Conservation (phyloP, 2,329 filamentous ascomycete species). For the Hymenoscyphus fraxineus region DNA sequence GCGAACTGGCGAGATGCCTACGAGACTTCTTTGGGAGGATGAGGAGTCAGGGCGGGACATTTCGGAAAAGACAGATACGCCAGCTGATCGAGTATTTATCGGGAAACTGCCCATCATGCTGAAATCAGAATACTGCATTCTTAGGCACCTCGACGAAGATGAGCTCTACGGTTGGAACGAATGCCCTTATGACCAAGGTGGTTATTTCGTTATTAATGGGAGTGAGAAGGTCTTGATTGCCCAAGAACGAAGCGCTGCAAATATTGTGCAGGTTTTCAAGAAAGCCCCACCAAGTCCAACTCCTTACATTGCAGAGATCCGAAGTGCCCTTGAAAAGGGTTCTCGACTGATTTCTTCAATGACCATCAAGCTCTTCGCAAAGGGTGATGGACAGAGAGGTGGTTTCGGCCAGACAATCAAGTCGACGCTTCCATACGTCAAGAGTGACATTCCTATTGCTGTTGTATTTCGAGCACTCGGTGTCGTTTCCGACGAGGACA, state of each 20-base stretch:
- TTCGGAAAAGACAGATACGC: conserved; percentile 47
- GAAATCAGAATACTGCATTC: conserved; percentile 91
- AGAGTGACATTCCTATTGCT: conserved; percentile 86
- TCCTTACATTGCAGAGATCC: conserved; percentile 90
- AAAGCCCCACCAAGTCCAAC: conserved; percentile 91
- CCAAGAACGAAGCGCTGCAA: conserved; percentile 94
- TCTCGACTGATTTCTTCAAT: conserved; percentile 91
- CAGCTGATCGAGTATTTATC: conserved; percentile 66
- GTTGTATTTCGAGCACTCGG: conserved; percentile 95
- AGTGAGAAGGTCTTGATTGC: conserved; percentile 98
- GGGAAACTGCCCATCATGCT: conserved; percentile 97
- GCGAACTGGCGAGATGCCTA: conserved; percentile 54
- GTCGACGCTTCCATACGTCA: conserved; percentile 89
- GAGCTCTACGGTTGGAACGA: conserved; percentile 89
- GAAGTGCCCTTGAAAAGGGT: conserved; percentile 93
- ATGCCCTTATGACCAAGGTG: conserved; percentile 96
- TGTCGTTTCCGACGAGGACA: conserved; percentile 96
- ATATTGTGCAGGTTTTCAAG: conserved; percentile 98
- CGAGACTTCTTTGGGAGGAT: conserved; percentile 57
- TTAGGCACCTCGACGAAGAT: conserved; percentile 79
- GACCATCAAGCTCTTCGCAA: conserved; percentile 83
- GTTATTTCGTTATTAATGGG: conserved; percentile 99
- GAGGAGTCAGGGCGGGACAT: conserved; percentile 37
- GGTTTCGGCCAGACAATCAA: conserved; percentile 85
- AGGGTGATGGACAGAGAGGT: conserved; percentile 74